Conservation (phyloP, 306 rosid genomes). For the Sechiopsis laciniata region DNA sequence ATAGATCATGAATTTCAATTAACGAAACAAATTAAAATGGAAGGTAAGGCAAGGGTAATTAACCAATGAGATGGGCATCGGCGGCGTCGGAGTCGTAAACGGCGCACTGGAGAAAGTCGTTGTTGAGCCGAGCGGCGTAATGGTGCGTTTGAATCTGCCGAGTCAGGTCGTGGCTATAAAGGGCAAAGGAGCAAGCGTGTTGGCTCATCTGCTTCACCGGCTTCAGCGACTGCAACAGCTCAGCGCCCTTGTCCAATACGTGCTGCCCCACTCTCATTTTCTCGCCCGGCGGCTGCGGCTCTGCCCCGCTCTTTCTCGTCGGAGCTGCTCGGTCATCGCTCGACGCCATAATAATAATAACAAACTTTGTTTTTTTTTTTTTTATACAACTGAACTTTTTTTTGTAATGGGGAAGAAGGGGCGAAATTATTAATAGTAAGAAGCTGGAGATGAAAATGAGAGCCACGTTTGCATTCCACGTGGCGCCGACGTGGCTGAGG, state of each 20-base stretch:
- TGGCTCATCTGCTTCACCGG: slow-evolving; percentile 59
- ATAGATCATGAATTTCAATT: too few species aligned
- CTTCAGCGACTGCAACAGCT: slow-evolving; percentile 51
- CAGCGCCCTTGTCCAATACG: slow-evolving; percentile 48
- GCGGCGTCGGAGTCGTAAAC: slow-evolving; percentile 56
- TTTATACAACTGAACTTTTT: background rate
- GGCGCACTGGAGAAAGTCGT: slow-evolving; percentile 66
- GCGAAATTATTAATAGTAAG: background rate
- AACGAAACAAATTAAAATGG: background rate
- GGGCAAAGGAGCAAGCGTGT: slow-evolving; percentile 62
- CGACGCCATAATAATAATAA: slow-evolving; percentile 33
- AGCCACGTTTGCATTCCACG: slow-evolving; percentile 38
- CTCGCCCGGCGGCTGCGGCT: slow-evolving; percentile 35
- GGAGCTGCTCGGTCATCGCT: slow-evolving; percentile 31
- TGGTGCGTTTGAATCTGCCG: slow-evolving; percentile 77
- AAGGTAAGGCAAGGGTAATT: too few species aligned
- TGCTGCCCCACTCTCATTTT: slow-evolving; percentile 44
- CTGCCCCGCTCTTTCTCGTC: slow-evolving; percentile 17
- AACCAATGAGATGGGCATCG: slow-evolving; percentile 52
- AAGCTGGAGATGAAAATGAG: background rate
- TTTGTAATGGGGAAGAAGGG: background rate
- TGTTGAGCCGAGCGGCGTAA: slow-evolving; percentile 44
- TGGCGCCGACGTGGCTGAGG: background rate
- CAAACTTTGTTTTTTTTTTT: too few species aligned
- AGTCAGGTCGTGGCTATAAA: slow-evolving; percentile 58